A percentile compares a stretch with the other conserved stretches of the same genome.
These are phyloP conservation scores for Penicillium glabrum DNA, from an alignment of 2,329 filamentous ascomycete species.

Conservation along the genomic window DNA sequence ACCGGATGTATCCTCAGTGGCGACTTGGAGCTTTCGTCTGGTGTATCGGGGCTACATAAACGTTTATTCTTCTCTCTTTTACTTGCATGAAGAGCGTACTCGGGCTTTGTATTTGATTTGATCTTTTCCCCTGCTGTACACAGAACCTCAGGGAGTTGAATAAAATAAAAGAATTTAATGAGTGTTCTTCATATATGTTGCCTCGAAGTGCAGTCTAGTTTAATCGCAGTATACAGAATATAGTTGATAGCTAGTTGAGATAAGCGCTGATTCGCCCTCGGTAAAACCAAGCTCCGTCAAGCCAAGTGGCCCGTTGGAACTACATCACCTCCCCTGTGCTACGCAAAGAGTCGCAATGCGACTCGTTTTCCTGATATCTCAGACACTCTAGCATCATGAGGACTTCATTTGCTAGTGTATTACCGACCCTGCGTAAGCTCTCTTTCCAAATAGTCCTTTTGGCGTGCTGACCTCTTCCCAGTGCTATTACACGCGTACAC, in stretches of 20 bases:
- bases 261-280: conserved; percentile 23
- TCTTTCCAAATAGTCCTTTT: conserved; percentile 3
- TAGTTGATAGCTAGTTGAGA: background rate
- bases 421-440: conserved; percentile 38
- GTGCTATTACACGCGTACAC: conserved; percentile 33
- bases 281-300: conserved; percentile 38
- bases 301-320: conserved; percentile 39
- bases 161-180: conserved; percentile 17
- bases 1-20: background rate
- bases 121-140: conserved; percentile 32
- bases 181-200: background rate
- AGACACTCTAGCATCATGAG: conserved; percentile 36
- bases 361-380: conserved; percentile 23
- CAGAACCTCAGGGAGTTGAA: conserved; percentile 24
- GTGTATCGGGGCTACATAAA: conserved; percentile 5
- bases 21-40: background rate
- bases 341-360: conserved; percentile 33
- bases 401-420: conserved; percentile 31
- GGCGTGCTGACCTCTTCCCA: conserved; percentile 25
- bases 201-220: background rate
- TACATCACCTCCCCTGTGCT: conserved; percentile 18
- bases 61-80: conserved; percentile 11
- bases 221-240: no score
- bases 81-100: conserved; percentile 32
- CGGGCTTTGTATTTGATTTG: conserved; percentile 24